Evolutionary conservation across 257 asterid species (phyloP).

Genomic region (Leonotis leonurus): DNA sequence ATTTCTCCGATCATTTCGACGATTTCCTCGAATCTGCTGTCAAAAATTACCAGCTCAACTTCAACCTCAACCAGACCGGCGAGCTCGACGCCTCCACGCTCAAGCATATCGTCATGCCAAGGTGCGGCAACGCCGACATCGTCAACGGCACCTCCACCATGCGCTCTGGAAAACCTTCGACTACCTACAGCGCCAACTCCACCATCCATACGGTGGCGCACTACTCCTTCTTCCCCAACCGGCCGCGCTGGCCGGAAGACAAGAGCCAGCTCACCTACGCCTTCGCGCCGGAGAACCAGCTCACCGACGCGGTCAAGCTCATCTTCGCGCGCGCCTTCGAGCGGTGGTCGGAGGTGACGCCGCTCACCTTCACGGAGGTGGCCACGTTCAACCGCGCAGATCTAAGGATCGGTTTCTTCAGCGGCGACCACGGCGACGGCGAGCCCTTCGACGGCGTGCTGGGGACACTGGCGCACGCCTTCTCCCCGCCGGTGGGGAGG

Average conservation of each 20-base stretch:
- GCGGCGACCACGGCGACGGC: slow-evolving; percentile 81
- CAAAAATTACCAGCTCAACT: slow-evolving; percentile 57
- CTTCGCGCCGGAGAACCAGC: slow-evolving; percentile 37
- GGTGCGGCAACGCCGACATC: slow-evolving; percentile 76
- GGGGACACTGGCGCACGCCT: slow-evolving; percentile 89
- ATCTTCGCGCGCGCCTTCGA: slow-evolving; percentile 64
- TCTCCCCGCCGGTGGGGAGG: slow-evolving; percentile 68
- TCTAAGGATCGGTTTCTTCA: slow-evolving; percentile 49
- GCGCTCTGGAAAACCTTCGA: slow-evolving; percentile 28
- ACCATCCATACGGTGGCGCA: slow-evolving; percentile 48
- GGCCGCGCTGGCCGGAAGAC: slow-evolving; percentile 64
- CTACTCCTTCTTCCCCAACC: slow-evolving; percentile 61
- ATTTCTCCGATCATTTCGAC: slow-evolving; percentile 66
- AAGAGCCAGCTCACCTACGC: slow-evolving; percentile 49
- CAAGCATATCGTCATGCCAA: slow-evolving; percentile 42
- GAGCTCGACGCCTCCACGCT: slow-evolving; percentile 45
- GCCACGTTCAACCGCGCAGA: slow-evolving; percentile 42
- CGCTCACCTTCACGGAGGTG: slow-evolving; percentile 46
- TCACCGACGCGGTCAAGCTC: slow-evolving; percentile 21
- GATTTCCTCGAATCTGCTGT: slow-evolving; percentile 46
- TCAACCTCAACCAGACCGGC: slow-evolving; percentile 65
- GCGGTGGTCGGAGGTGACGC: slow-evolving; percentile 83
- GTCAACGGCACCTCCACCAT: slow-evolving; percentile 56
- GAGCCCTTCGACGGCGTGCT: slow-evolving; percentile 82
- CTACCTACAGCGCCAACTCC: slow-evolving; percentile 10